phyloP scores from a whole-genome alignment of 148 eudicot species.

The Nepenthes mirabilis region DNA sequence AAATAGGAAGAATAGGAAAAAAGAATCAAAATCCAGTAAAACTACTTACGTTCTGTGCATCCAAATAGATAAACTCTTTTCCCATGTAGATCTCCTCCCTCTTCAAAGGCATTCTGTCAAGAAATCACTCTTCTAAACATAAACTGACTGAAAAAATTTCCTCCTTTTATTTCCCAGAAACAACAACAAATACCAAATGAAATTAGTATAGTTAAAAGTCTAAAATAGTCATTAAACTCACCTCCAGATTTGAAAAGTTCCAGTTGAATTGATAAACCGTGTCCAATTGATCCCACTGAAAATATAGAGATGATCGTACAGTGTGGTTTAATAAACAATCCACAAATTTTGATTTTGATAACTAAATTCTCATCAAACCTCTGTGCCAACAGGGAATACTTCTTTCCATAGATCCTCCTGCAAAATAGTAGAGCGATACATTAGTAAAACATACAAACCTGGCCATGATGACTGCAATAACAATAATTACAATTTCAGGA shows the following conservation, averaged over 20 bases:
- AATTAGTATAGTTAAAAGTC: neutral
- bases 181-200: neutral
- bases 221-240: slow-evolving; percentile 17
- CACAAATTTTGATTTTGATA: neutral
- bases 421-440: slow-evolving; percentile 6
- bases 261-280: slow-evolving; percentile 78
- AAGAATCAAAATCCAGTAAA: neutral
- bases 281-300: slow-evolving; percentile 92
- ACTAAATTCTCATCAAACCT: slow-evolving; percentile 35
- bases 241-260: slow-evolving; percentile 86
- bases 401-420: slow-evolving; percentile 98
- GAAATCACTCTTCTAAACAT: neutral
- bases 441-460: neutral
- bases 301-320: neutral
- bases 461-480: too few relatives aligned
- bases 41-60: slow-evolving; percentile 82
- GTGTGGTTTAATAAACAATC: neutral
- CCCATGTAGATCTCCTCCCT: slow-evolving; percentile 75
- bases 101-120: slow-evolving; percentile 83
- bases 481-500: neutral
- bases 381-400: slow-evolving; percentile 97
- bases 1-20: neutral
- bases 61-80: slow-evolving; percentile 80
- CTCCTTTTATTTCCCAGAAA: neutral
- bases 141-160: neutral